These are phyloP conservation scores for Parachaetomium inaequale DNA, from an alignment of 495 filamentous ascomycete species.

Conservation along the genomic window DNA sequence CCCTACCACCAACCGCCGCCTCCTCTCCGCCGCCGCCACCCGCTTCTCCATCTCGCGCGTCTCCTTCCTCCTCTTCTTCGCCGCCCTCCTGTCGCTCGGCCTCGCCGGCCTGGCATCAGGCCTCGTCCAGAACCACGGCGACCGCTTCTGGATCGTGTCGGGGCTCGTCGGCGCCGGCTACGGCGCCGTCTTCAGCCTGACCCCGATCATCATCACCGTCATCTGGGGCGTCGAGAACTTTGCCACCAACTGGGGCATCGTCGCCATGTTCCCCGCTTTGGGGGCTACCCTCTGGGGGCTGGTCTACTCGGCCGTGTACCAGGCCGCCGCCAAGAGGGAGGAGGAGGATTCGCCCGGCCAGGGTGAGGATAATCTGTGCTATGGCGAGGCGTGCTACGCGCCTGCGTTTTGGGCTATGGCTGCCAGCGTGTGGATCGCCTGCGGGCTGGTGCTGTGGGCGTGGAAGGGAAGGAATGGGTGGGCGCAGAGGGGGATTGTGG, in stretches of 20 bases:
- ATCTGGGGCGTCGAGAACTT: slow-evolving; percentile 99
- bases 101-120: slow-evolving; percentile 72
- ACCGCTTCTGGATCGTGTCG: slow-evolving; percentile 76
- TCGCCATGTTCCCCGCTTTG: slow-evolving; percentile 81
- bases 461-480: slow-evolving; percentile 78
- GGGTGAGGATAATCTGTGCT: slow-evolving; percentile 54
- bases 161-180: slow-evolving; percentile 83
- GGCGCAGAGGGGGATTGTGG: slow-evolving; percentile 72
- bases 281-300: slow-evolving; percentile 84
- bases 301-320: slow-evolving; percentile 77
- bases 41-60: slow-evolving; percentile 69
- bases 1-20: slow-evolving; percentile 19
- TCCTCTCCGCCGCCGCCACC: neutral
- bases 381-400: slow-evolving; percentile 76
- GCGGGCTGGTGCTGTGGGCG: slow-evolving; percentile 67
- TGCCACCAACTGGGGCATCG: slow-evolving; percentile 95
- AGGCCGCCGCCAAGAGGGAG: slow-evolving; percentile 52
- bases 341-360: neutral
- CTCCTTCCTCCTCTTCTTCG: slow-evolving; percentile 69
- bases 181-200: slow-evolving; percentile 82
- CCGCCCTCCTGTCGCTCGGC: slow-evolving; percentile 71
- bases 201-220: slow-evolving; percentile 85
- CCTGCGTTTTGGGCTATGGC: slow-evolving; percentile 77
- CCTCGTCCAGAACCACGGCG: slow-evolving; percentile 58
- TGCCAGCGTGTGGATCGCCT: slow-evolving; percentile 70